Base-by-base conservation (phyloP, 2,329 filamentous ascomycete species). In the Diaporthe helianthi region DNA sequence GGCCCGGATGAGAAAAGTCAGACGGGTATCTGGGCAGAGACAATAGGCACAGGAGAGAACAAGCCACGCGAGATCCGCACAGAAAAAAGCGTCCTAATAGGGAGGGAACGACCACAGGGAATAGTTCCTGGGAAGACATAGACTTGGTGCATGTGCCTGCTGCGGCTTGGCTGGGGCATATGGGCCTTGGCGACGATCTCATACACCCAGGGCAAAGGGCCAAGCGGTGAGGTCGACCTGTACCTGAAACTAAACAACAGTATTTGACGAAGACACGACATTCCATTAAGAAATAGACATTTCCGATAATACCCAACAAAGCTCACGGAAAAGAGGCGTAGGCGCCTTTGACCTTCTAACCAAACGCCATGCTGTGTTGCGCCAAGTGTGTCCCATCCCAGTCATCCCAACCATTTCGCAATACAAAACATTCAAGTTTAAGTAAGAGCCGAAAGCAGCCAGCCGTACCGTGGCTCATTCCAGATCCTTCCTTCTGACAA, bases 401-500 rank as follows among this genome's bases (percentile, higher is more conserved):
- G 4, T 17, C 15, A n/a, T 31, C 33, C 64, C 41, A 67, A 5
- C 10, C 29, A 6, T n/a, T 36, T 47, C 33, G n/a, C n/a, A 36
- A 36, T 36, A 49, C 33, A 12, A 47, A 36, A 47, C 29, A 24
- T 17, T 22, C 36, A 19, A 26, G 10, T 17, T 31, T 29, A 51
- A 58, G 26, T 6, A 58, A 38, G 7, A 41, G 29, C 10, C 44
- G 8, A 46, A 22, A 10, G n/a, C n/a, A n/a, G n/a, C n/a, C 6
- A 12, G 2, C 17, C 38, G 31, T 17, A 26, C 22, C 41, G 9
- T n/a, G 19, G 19, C 47, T 67, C 64, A 87, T 60, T 87, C 82
- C 72, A 88, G 73, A 71, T 89, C 85, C 72, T 78, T 82, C 75
- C 82, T 81, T 36, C 86, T 78, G 3, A 89, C 85, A 3, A 88